phyloP scores from a whole-genome alignment of 352 stramenopile genomes.

The Globisporangium emineosum region DNA sequence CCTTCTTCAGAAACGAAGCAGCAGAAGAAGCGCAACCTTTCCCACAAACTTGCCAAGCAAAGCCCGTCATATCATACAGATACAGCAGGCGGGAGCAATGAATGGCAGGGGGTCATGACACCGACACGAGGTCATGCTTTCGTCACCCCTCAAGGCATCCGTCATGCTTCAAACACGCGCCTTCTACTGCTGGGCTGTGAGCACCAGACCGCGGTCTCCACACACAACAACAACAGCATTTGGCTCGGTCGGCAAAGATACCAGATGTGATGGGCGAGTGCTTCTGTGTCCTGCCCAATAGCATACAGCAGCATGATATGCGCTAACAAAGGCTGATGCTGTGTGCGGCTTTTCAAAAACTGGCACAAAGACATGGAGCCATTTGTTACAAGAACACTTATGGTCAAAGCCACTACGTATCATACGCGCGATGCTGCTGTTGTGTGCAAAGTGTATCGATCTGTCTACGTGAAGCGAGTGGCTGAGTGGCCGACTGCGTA shows the following conservation, averaged over 20 bases:
- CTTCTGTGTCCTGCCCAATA: neutral
- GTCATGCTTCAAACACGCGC: no score
- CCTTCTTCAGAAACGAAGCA: slow-evolving; percentile 8
- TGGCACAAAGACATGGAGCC: slow-evolving; percentile 13
- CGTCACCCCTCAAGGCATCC: neutral
- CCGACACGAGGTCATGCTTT: neutral
- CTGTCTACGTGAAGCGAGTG: neutral
- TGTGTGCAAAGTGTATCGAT: neutral
- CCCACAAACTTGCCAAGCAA: neutral
- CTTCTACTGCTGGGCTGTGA: no score
- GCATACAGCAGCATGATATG: neutral
- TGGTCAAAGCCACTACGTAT: slow-evolving; percentile 3
- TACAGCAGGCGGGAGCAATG: no score
- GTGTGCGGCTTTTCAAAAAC: neutral
- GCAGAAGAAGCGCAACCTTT: neutral
- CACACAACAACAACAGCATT: no score
- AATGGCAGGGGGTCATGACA: no score
- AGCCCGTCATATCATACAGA: neutral
- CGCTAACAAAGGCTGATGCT: neutral
- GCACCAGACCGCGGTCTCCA: neutral
- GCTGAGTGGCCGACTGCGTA: no score
- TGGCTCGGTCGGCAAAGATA: no score
- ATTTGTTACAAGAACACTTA: neutral
- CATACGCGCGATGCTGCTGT: neutral
- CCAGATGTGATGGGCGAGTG: no score